phyloP scores from a whole-genome alignment of 108 stramenopile genomes.

The Discostella stelligeroides region DNA sequence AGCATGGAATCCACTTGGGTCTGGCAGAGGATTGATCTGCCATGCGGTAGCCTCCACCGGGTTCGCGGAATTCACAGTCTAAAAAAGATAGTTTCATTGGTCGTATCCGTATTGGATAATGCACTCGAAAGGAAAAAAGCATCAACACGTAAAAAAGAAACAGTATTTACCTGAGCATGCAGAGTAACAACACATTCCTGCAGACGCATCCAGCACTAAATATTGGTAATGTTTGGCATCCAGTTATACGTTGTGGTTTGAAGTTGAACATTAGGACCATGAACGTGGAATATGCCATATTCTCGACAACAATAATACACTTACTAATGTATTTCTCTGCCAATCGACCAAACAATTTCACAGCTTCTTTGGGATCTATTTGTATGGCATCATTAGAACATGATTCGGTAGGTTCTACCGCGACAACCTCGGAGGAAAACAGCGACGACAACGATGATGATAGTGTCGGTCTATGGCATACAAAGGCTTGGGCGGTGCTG shows the following conservation, averaged over 20 bases:
- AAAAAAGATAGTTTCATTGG: too few species aligned
- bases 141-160: too few species aligned
- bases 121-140: too few species aligned
- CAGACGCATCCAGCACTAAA: conserved; percentile 68
- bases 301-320: neutral
- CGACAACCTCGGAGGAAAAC: conserved; percentile 18
- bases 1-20: conserved; percentile 86
- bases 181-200: conserved; percentile 86
- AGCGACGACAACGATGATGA: conserved; percentile 1
- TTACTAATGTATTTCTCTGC: conserved; percentile 82
- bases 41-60: conserved; percentile 83
- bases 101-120: neutral
- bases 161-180: conserved; percentile 59
- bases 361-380: conserved; percentile 77
- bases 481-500: too few species aligned
- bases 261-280: too few species aligned
- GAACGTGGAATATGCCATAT: too few species aligned
- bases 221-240: too few species aligned
- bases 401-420: conserved; percentile 26
- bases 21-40: conserved; percentile 76
- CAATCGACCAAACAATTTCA: conserved; percentile 81
- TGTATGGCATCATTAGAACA: conserved; percentile 13
- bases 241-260: too few species aligned
- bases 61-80: conserved; percentile 63
- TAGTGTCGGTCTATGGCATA: neutral